Percentiles rank a stretch among this genome's conserved stretches.
Conservation (phyloP, 2,329 filamentous ascomycete genomes). For the Cadophora malorum region DNA sequence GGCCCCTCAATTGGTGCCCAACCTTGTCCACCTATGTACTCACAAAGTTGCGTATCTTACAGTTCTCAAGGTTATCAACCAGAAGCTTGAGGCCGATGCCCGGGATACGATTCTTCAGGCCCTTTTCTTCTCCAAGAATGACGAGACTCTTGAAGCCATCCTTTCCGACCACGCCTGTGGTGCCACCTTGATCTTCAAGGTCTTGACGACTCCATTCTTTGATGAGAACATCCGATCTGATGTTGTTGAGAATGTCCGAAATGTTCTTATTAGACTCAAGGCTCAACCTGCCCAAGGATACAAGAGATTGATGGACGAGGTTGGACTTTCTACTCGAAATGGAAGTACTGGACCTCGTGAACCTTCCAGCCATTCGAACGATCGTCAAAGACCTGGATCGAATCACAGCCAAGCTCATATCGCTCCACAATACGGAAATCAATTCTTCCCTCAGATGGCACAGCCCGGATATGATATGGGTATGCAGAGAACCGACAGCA, state of each 20-base stretch:
- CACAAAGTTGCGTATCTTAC: conserved; percentile 98
- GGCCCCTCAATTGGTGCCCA: conserved; percentile 88
- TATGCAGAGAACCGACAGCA: conserved; percentile 58
- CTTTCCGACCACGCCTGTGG: conserved; percentile 90
- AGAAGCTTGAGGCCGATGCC: conserved; percentile 91
- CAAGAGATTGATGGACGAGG: conserved; percentile 98
- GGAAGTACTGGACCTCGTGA: conserved; percentile 47
- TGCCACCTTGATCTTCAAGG: conserved; percentile 97
- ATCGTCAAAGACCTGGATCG: conserved; percentile 62
- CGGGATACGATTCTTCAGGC: conserved; percentile 89
- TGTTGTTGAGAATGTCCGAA: conserved; percentile 90
- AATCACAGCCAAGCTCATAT: conserved; percentile 57
- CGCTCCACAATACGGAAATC: conserved; percentile 49
- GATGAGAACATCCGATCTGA: conserved; percentile 88
- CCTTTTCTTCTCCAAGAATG: conserved; percentile 88
- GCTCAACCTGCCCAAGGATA: conserved; percentile 95
- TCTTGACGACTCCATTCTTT: conserved; percentile 95
- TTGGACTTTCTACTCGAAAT: conserved; percentile 79
- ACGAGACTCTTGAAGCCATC: conserved; percentile 88
- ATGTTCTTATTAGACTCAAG: conserved; percentile 87
- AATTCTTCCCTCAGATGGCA: conserved; percentile 60
- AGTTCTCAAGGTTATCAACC: conserved; percentile 97
- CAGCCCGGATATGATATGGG: conserved; percentile 58
- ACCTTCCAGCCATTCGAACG: conserved; percentile 48
- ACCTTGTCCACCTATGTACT: conserved; percentile 93